Conservation (phyloP, 208 protist species). For the Wallacemonas sp. region DNA sequence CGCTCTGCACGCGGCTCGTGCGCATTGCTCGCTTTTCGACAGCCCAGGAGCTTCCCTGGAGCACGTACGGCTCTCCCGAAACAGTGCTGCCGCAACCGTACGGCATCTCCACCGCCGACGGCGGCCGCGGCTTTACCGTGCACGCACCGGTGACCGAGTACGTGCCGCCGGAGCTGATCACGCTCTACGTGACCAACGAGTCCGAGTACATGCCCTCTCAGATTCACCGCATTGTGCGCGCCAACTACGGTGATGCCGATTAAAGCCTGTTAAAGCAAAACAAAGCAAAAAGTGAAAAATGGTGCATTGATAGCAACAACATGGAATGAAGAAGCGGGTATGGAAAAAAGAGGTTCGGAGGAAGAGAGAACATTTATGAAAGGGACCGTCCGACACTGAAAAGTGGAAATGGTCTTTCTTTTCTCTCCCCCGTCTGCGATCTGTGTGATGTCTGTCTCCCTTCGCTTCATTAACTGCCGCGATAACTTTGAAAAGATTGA, state of each 20-base stretch:
- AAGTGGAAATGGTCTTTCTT: too few relatives aligned
- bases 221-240: constrained; percentile 96
- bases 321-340: not conserved
- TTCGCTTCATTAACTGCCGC: too few relatives aligned
- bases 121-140: constrained; percentile 63
- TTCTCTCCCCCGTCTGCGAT: too few relatives aligned
- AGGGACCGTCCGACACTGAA: too few relatives aligned
- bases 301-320: not conserved
- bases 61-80: constrained; percentile 69
- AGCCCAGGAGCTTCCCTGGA: constrained; percentile 87
- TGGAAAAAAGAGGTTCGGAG: not conserved
- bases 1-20: constrained; percentile 89
- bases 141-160: constrained; percentile 97
- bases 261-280: constrained; percentile 14
- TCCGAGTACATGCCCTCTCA: constrained; percentile 94
- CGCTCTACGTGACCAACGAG: constrained; percentile 96
- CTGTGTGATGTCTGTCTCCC: too few relatives aligned
- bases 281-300: constrained; percentile 20
- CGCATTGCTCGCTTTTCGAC: constrained; percentile 60
- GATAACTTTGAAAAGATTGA: too few relatives aligned
- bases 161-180: constrained; percentile 96
- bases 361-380: too few relatives aligned
- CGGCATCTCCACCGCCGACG: constrained; percentile 38
- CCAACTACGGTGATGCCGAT: constrained; percentile 97
- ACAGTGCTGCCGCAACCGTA: constrained; percentile 59